phyloP scores from a whole-genome alignment of 2,329 filamentous ascomycete genomes.

The Diaporthe nobilis region DNA sequence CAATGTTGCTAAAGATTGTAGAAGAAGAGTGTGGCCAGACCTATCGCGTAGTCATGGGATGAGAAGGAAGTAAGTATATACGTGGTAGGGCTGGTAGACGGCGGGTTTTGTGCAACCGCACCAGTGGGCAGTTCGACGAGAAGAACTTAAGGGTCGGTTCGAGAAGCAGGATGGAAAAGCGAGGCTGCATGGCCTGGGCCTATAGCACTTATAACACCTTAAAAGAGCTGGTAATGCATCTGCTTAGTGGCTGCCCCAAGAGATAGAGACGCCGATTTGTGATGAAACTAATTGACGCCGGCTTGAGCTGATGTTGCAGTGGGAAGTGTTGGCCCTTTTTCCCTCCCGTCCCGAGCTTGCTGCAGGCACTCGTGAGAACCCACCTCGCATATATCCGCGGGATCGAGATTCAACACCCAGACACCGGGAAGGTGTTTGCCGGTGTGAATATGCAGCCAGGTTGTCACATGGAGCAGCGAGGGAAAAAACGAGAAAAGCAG shows the following conservation, averaged over 20 bases:
- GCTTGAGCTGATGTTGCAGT: conserved; percentile 12
- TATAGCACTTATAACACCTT: background rate
- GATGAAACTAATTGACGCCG: conserved; percentile 9
- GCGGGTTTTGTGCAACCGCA: background rate
- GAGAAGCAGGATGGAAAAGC: background rate
- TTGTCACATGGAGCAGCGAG: background rate
- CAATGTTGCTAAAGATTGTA: too few relatives aligned
- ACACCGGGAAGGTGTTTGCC: background rate
- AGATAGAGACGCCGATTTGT: background rate
- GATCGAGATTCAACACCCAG: background rate
- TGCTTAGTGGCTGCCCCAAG: conserved; percentile 9
- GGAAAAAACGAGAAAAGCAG: background rate
- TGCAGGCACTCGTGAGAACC: background rate
- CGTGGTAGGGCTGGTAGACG: background rate
- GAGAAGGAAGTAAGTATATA: background rate
- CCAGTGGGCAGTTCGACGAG: background rate
- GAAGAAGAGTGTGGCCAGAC: background rate
- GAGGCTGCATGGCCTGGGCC: background rate
- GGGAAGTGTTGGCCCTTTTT: background rate
- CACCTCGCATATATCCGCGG: background rate
- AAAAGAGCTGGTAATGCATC: conserved; percentile 2
- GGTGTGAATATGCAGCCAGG: background rate
- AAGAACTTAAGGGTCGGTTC: background rate
- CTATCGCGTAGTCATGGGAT: background rate
- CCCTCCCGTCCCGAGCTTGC: background rate